Percentiles rank a stretch among this genome's conserved stretches.
Conservation (phyloP, 169 alveolate genomes). For the Plasmodium malariae region DNA sequence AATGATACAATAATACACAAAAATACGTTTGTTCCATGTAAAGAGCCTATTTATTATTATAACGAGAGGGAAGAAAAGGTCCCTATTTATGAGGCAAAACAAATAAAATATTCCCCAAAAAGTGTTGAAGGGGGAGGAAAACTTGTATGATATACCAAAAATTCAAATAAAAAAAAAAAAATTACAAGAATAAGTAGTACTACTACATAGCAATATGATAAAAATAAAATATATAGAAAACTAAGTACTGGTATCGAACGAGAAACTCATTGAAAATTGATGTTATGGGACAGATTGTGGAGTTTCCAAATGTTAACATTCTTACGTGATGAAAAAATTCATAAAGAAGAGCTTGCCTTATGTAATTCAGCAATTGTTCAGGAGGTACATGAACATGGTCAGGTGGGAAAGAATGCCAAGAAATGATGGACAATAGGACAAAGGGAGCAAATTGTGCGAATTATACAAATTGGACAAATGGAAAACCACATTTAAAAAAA, state of each 20-base stretch:
- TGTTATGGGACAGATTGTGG: constrained; percentile 7
- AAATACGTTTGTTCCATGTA: not conserved
- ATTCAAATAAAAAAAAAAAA: constrained; percentile 9
- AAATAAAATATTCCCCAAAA: constrained; percentile 25
- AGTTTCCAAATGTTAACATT: not conserved
- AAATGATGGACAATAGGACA: not conserved
- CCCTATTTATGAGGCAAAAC: constrained; percentile 12
- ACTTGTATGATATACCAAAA: constrained; percentile 23
- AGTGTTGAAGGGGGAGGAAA: constrained; percentile 5
- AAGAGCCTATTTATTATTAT: not conserved
- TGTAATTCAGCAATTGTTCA: not conserved
- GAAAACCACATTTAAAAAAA: too few relatives aligned
- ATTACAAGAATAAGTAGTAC: constrained; percentile 1
- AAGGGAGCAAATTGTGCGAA: too few relatives aligned
- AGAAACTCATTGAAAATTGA: constrained; percentile 2
- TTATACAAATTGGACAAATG: too few relatives aligned
- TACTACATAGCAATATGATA: constrained; percentile 12
- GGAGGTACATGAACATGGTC: not conserved
- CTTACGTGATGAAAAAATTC: not conserved
- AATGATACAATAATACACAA: not conserved
- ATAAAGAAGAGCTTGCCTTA: not conserved
- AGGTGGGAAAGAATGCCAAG: not conserved
- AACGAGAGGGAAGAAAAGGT: not conserved
- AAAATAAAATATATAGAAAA: constrained; percentile 18
- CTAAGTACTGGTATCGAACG: constrained; percentile 2